phyloP scores from a whole-genome alignment of 2,329 filamentous ascomycete genomes.

The Pseudocercospora crystallina region DNA sequence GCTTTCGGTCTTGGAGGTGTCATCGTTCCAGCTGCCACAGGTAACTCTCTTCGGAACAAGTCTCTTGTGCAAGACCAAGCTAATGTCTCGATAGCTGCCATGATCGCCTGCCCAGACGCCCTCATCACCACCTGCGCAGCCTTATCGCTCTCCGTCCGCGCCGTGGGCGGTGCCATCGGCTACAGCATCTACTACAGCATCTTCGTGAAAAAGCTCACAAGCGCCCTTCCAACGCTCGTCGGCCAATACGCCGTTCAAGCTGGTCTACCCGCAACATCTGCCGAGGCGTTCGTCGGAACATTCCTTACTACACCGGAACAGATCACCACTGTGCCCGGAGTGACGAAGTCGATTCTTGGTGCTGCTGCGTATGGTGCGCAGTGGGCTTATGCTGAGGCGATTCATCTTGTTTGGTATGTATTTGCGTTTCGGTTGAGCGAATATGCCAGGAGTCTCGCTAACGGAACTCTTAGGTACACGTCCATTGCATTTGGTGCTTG shows the following conservation, averaged over 20 bases:
- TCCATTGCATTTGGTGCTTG: conserved; percentile 25
- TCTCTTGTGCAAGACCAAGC: too few relatives aligned
- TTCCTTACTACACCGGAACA: conserved; percentile 20
- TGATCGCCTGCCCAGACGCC: conserved; percentile 32
- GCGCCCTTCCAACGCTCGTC: conserved; percentile 21
- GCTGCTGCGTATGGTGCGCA: conserved; percentile 20
- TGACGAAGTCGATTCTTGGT: conserved; percentile 18
- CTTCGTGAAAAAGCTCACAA: conserved; percentile 29
- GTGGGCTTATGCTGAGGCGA: conserved; percentile 25
- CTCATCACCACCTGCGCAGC: conserved; percentile 32
- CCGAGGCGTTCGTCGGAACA: conserved; percentile 21
- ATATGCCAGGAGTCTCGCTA: background rate
- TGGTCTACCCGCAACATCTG: conserved; percentile 21
- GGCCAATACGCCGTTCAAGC: conserved; percentile 24
- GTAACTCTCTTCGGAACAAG: too few relatives aligned
- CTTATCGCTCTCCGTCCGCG: conserved; percentile 32
- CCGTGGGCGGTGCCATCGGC: conserved; percentile 31
- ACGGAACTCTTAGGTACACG: conserved; percentile 19
- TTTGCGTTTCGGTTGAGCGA: background rate
- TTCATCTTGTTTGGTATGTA: conserved; percentile 25
- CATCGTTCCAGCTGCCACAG: conserved; percentile 32
- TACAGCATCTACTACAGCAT: conserved; percentile 34
- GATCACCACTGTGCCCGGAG: conserved; percentile 21
- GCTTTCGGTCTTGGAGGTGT: conserved; percentile 40
- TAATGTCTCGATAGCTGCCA: conserved; percentile 18